A percentile compares a stretch with the other conserved stretches of the same genome.
phyloP scores from a whole-genome alignment of 2,329 filamentous ascomycete species.

The Gremmenia infestans region DNA sequence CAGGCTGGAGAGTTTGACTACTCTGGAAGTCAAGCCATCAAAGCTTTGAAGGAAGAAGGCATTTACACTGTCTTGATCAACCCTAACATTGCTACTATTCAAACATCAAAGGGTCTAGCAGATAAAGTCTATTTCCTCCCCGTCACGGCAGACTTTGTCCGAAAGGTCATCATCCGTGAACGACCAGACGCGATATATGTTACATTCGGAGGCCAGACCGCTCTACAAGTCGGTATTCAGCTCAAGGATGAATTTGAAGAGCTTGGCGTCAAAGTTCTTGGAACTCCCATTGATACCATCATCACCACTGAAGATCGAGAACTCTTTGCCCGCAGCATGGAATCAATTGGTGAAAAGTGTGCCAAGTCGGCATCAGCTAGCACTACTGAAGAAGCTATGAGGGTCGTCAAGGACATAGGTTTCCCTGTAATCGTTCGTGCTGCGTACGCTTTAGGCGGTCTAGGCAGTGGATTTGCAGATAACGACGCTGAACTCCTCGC shows the following conservation, averaged over 20 bases:
- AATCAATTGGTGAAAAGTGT: conserved; percentile 95
- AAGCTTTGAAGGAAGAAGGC: conserved; percentile 94
- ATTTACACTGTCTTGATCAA: conserved; percentile 99
- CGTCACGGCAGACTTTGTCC: conserved; percentile 93
- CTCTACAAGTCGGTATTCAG: conserved; percentile 92
- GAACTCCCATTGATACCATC: conserved; percentile 95
- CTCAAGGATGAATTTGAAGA: conserved; percentile 94
- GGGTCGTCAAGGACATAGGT: conserved; percentile 83
- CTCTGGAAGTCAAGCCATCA: conserved; percentile 96
- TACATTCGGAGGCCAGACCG: conserved; percentile 96
- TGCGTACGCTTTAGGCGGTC: conserved; percentile 89
- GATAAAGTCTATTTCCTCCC: conserved; percentile 99
- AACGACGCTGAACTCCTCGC: conserved; percentile 77
- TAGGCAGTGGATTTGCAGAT: conserved; percentile 93
- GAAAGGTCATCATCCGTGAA: conserved; percentile 95
- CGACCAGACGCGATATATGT: conserved; percentile 94
- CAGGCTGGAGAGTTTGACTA: conserved; percentile 99
- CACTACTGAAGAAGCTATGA: conserved; percentile 81
- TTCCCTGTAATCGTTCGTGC: conserved; percentile 97
- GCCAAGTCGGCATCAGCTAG: conserved; percentile 94
- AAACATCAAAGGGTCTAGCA: conserved; percentile 94
- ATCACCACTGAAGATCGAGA: conserved; percentile 98
- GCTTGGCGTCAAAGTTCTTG: conserved; percentile 88
- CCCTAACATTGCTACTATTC: conserved; percentile 97
- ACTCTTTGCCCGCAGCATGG: conserved; percentile 96